Evolutionary conservation across 129 eudicot genomes (phyloP), one percentile per base, ranked within the genome.

Genomic region (Chrysanthemum lavandulifolium): DNA sequence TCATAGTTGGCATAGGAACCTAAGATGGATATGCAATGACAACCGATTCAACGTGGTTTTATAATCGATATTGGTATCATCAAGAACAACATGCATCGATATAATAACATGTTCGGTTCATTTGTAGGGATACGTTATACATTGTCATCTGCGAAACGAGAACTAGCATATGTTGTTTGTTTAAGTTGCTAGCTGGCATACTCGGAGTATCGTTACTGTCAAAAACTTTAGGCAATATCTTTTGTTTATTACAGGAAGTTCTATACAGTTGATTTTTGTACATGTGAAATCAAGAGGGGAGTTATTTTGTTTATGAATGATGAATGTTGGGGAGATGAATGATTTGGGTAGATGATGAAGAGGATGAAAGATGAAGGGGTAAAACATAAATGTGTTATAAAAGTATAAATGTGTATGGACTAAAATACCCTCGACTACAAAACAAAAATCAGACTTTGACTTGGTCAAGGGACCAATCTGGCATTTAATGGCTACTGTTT

Each of bases 1-100:
- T n/a, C 88, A 84, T 73, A 79, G 84, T 64, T 91, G 96, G 96
- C 97, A 91, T 67, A 83, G 97, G 48, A 91, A 91, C 69, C 89
- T n/a, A 91, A 10, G 97, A 91, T 68, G 96, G 96, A 49, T 83
- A 80, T 51, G 87, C 91, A 6, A 91, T 91, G 25, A 69, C 80
- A 29, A 91, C 96, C 49, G 97, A 91, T 79, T 68, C 86, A 6
- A 50, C 75, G 74, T 88, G 91, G 97, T 78, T 91, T 79, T 75
- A 67, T 23, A 88, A 91, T 67, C 62, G 97, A 62, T 79, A 51
- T 60, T 91, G 96, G 93, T 76, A 86, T 71, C 82, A 81, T 64
- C 52, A 65, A 6, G 82, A 78, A 6, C 67, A 6, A 9, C 82
- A 45, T 71, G 77, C 78, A 15, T 78, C 78, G 2, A 54, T 68